These are phyloP conservation scores for Penicillium oxalicum DNA, from an alignment of 2,329 filamentous ascomycete genomes.

Conservation along the genomic window DNA sequence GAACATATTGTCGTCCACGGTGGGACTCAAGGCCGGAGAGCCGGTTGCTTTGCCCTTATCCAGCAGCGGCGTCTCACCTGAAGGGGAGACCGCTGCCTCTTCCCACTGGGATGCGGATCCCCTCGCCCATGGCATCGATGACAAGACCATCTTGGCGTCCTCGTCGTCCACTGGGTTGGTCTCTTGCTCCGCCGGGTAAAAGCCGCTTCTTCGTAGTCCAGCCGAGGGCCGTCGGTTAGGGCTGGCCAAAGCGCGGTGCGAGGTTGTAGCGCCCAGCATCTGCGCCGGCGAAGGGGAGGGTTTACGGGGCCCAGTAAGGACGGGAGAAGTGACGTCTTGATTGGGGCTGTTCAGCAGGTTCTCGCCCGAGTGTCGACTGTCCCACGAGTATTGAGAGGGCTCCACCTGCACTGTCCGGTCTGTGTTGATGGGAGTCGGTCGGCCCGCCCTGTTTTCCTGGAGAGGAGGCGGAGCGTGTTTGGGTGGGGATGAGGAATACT, in stretches of 20 bases:
- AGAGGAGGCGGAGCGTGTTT: constrained; percentile 13
- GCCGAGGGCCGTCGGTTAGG: constrained; percentile 18
- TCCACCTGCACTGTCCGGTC: constrained; percentile 42
- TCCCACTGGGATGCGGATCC: constrained; percentile 21
- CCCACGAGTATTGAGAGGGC: constrained; percentile 48
- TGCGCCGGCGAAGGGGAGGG: constrained; percentile 20
- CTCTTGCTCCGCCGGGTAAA: constrained; percentile 23
- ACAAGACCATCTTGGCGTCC: constrained; percentile 35
- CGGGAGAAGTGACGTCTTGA: constrained; percentile 11
- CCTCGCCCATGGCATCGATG: constrained; percentile 28
- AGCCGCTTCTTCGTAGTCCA: constrained; percentile 28
- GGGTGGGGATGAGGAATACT: constrained; percentile 23
- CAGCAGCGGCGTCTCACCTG: constrained; percentile 26
- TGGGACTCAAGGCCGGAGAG: constrained; percentile 8
- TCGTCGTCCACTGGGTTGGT: constrained; percentile 32
- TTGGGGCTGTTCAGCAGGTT: constrained; percentile 41
- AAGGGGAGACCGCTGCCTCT: constrained; percentile 15
- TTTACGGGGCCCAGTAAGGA: constrained; percentile 11
- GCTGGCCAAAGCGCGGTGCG: constrained; percentile 29
- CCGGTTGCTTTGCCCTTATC: constrained; percentile 15
- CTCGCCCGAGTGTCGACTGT: constrained; percentile 47
- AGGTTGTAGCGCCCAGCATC: constrained; percentile 23
- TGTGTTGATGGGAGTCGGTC: constrained; percentile 41
- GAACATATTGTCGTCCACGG: constrained; percentile 12
- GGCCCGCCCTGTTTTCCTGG: constrained; percentile 20